Conservation (phyloP, 2,329 filamentous ascomycete genomes). For the Elsinoe fawcettii region DNA sequence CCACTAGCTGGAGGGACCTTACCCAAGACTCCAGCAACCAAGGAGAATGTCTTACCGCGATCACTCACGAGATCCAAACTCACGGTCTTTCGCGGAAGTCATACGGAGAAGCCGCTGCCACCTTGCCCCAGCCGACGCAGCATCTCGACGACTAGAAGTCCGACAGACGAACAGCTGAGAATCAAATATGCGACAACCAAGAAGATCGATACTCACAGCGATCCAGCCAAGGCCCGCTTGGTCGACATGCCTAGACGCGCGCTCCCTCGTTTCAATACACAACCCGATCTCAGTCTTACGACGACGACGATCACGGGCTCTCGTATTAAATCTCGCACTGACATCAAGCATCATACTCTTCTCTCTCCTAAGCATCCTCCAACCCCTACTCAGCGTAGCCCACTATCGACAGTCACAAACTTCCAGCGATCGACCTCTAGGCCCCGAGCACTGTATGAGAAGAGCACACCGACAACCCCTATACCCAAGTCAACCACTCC, state of each 20-base stretch:
- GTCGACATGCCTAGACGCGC: constrained; percentile 19
- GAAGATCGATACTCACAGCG: constrained; percentile 26
- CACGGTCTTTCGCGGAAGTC: constrained; percentile 1
- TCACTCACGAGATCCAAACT: not conserved
- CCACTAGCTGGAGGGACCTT: not conserved
- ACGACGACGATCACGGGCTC: not conserved
- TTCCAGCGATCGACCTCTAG: not conserved
- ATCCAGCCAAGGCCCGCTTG: constrained; percentile 26
- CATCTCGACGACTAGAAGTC: constrained; percentile 15
- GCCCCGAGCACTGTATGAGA: not conserved
- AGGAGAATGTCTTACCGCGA: constrained; percentile 10
- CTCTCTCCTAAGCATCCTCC: constrained; percentile 9
- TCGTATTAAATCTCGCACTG: not conserved
- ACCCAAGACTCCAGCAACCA: constrained; percentile 19
- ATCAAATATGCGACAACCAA: constrained; percentile 25
- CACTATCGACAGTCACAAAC: constrained; percentile 3
- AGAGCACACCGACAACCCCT: not conserved
- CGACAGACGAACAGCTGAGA: constrained; percentile 13
- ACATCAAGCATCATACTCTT: constrained; percentile 10
- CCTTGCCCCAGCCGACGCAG: constrained; percentile 24
- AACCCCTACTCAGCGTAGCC: constrained; percentile 1
- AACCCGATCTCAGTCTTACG: not conserved
- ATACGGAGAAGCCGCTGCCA: constrained; percentile 27
- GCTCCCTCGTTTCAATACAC: not conserved
- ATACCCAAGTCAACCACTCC: not conserved